phyloP scores from a whole-genome alignment of 2,329 filamentous ascomycete genomes.

The Leptographium lundbergii region DNA sequence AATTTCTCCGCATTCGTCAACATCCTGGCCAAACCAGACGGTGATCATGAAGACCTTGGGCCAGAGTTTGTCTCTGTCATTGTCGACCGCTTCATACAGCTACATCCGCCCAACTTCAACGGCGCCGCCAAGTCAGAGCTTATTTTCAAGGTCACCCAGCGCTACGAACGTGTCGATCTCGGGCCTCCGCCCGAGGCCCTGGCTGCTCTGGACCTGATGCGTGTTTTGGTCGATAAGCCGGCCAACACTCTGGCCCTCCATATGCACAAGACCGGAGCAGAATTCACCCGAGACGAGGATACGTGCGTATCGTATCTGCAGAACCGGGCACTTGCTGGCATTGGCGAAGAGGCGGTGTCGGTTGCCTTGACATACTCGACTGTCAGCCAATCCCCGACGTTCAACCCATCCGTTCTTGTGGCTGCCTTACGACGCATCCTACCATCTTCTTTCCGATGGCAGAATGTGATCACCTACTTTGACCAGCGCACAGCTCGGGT shows the following conservation, averaged over 20 bases:
- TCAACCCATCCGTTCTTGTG: constrained; percentile 44
- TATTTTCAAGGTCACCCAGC: constrained; percentile 50
- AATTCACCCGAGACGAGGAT: constrained; percentile 66
- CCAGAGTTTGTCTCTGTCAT: constrained; percentile 64
- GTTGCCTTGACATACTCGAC: constrained; percentile 58
- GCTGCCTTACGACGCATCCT: constrained; percentile 50
- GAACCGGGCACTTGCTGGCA: constrained; percentile 37
- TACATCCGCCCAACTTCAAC: constrained; percentile 77
- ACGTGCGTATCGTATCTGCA: constrained; percentile 43
- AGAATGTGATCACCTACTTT: constrained; percentile 64
- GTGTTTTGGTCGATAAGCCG: constrained; percentile 48
- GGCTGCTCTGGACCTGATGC: constrained; percentile 55
- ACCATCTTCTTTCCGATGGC: constrained; percentile 52
- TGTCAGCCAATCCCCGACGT: constrained; percentile 42
- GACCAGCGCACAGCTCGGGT: constrained; percentile 68
- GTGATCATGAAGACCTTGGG: constrained; percentile 52
- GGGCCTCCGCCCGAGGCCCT: constrained; percentile 59
- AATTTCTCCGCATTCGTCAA: constrained; percentile 69
- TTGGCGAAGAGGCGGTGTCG: constrained; percentile 73
- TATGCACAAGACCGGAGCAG: constrained; percentile 62
- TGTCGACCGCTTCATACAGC: constrained; percentile 75
- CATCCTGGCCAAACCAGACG: constrained; percentile 54
- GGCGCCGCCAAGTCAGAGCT: constrained; percentile 60
- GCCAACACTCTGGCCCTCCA: constrained; percentile 47
- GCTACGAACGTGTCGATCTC: constrained; percentile 53